phyloP scores from a whole-genome alignment of 2,329 filamentous ascomycete genomes.

The Fusarium transvaalense region DNA sequence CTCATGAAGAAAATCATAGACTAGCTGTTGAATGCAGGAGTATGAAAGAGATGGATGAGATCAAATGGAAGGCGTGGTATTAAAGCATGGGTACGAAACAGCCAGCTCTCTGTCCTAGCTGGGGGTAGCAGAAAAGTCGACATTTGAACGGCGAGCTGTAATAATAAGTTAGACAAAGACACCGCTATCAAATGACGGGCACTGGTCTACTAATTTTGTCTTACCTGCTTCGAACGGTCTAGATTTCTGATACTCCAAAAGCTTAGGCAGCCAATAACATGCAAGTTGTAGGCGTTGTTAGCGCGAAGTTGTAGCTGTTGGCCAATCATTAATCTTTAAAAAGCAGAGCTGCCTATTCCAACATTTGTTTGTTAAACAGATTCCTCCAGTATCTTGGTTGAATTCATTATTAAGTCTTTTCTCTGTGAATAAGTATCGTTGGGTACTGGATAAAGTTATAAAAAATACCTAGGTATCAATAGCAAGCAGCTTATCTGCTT shows the following conservation, averaged over 20 bases:
- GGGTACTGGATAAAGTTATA: neutral
- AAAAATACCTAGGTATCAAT: neutral
- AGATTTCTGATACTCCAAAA: too few relatives aligned
- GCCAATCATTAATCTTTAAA: constrained; percentile 6
- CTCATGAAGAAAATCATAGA: neutral
- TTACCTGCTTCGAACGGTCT: too few relatives aligned
- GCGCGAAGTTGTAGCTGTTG: constrained; percentile 1
- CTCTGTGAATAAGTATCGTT: neutral
- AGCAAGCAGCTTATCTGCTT: neutral
- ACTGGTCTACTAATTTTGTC: too few relatives aligned
- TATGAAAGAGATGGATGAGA: constrained; percentile 4
- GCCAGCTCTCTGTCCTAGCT: neutral
- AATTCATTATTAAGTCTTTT: neutral
- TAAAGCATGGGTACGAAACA: neutral
- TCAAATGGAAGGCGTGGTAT: neutral
- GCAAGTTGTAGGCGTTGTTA: constrained; percentile 1
- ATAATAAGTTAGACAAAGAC: too few relatives aligned
- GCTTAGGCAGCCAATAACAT: constrained; percentile 9
- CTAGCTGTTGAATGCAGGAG: neutral
- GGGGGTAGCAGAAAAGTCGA: too few relatives aligned
- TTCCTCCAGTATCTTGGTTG: neutral
- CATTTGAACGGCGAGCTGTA: too few relatives aligned
- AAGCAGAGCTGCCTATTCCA: neutral
- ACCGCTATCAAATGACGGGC: too few relatives aligned
- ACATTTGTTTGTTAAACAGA: neutral